Evolutionary conservation across 129 eudicot species (phyloP).

Genomic region (Chrysanthemum lavandulifolium): DNA sequence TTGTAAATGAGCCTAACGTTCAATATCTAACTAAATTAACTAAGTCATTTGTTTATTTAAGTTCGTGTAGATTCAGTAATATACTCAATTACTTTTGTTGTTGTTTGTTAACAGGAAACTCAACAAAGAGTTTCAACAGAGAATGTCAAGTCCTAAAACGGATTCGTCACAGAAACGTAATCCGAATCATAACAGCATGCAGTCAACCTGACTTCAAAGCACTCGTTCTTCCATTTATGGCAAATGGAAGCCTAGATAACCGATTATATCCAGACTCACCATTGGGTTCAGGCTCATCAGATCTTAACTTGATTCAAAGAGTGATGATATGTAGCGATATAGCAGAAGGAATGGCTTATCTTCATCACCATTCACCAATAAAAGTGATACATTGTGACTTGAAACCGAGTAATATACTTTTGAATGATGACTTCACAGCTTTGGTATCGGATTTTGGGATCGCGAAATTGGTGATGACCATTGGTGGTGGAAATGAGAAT

Average conservation of each 20-base stretch:
- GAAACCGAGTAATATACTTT: conserved; percentile 68
- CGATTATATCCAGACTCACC: conserved; percentile 38
- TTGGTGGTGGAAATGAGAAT: conserved; percentile 40
- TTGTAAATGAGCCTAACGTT: no score
- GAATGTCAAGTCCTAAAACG: conserved; percentile 65
- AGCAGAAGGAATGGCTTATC: conserved; percentile 70
- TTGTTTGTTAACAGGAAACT: conserved; percentile 25
- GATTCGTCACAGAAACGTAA: conserved; percentile 53
- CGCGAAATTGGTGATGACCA: conserved; percentile 47
- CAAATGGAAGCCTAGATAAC: conserved; percentile 61
- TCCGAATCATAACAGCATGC: conserved; percentile 59
- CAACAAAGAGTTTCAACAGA: conserved; percentile 54
- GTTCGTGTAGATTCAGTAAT: no score
- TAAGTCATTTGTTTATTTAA: no score
- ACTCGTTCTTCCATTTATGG: conserved; percentile 58
- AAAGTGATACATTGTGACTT: conserved; percentile 65
- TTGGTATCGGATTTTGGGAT: conserved; percentile 69
- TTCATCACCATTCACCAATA: conserved; percentile 65
- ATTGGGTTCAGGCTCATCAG: conserved; percentile 37
- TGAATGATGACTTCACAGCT: conserved; percentile 61
- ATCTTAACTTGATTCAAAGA: conserved; percentile 42
- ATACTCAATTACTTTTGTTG: no score
- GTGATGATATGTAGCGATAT: conserved; percentile 63
- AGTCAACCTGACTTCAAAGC: conserved; percentile 72
- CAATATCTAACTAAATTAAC: no score